These are phyloP conservation scores for Zostera marina DNA, from an alignment of 116 monocot species.

Conservation along the genomic window DNA sequence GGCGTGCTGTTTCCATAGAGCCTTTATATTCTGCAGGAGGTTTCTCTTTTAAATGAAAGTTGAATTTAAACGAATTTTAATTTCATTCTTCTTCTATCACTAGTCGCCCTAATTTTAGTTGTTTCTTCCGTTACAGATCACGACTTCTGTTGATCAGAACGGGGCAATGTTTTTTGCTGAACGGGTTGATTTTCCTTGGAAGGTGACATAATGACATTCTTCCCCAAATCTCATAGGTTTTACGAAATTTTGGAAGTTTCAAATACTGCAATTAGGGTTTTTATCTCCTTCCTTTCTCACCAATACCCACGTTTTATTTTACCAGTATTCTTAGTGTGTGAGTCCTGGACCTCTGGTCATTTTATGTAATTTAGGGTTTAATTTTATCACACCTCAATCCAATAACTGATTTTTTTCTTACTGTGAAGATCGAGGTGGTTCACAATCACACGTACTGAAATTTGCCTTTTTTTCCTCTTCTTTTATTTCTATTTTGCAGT, in stretches of 20 bases:
- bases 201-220: slow-evolving; percentile 70
- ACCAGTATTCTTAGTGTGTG: no score
- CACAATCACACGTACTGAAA: neutral
- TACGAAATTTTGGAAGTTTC: no score
- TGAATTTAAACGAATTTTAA: no score
- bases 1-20: slow-evolving; percentile 78
- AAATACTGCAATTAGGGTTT: no score
- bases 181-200: slow-evolving; percentile 89
- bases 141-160: slow-evolving; percentile 30
- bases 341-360: no score
- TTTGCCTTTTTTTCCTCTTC: neutral
- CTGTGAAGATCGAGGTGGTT: no score
- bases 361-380: no score
- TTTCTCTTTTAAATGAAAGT: neutral
- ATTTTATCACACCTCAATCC: no score
- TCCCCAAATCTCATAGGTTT: neutral
- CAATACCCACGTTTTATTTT: no score
- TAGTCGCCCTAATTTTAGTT: neutral
- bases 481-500: slow-evolving; percentile 27
- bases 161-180: slow-evolving; percentile 88
- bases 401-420: no score
- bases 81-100: neutral
- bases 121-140: neutral
- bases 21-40: slow-evolving; percentile 47
- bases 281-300: no score